Evolutionary conservation across 257 asterid species (phyloP).

Genomic region (Solanum neorickii): DNA sequence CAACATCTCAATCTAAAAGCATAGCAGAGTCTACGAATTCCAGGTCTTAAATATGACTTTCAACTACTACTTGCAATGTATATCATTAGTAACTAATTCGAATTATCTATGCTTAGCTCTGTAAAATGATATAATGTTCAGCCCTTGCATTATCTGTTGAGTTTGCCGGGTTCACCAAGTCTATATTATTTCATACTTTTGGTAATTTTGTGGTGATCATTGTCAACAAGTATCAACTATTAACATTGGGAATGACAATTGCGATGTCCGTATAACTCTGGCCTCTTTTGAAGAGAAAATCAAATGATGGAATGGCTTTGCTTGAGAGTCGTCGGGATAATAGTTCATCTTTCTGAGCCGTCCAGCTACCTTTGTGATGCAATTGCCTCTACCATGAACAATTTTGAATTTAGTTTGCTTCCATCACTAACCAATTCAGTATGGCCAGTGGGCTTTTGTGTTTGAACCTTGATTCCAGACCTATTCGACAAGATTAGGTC

Average conservation of each 20-base stretch:
- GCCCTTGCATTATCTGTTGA: not conserved
- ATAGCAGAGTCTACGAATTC: slow-evolving; percentile 3
- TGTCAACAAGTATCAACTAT: not conserved
- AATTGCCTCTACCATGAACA: not conserved
- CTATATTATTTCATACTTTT: not conserved
- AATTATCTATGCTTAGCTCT: not conserved
- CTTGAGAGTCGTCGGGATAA: not conserved
- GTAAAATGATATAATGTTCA: not conserved
- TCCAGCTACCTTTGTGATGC: not conserved
- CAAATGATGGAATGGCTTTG: not conserved
- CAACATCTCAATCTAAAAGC: slow-evolving; percentile 24
- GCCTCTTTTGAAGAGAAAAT: not conserved
- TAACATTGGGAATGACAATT: not conserved
- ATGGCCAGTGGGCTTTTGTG: not conserved
- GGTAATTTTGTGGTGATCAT: not conserved
- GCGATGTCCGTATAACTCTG: not conserved
- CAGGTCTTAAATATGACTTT: not conserved
- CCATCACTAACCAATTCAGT: not conserved
- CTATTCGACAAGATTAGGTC: not conserved
- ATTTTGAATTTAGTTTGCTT: not conserved
- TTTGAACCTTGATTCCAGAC: not conserved
- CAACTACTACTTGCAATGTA: not conserved
- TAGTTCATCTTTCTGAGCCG: not conserved
- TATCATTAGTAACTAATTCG: not conserved
- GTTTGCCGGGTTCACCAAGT: not conserved